These are phyloP conservation scores for Taphrina communis DNA, from an alignment of 1,139 yeast species.

Conservation along the genomic window DNA sequence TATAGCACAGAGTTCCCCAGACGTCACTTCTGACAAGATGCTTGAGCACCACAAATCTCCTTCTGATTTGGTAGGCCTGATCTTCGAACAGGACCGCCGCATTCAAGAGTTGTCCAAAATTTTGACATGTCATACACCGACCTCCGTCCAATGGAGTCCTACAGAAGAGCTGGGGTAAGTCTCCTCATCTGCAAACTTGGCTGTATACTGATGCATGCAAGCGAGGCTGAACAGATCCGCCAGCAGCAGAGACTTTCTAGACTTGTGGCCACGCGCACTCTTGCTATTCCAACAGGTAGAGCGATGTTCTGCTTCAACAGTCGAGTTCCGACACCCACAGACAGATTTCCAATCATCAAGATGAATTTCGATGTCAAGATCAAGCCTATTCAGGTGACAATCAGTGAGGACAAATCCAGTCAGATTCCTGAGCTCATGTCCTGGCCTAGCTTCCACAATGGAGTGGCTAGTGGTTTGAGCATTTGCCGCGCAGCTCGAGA, in stretches of 20 bases:
- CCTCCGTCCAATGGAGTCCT: constrained; percentile 26
- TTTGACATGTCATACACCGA: constrained; percentile 68
- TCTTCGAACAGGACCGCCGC: constrained; percentile 79
- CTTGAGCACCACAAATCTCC: background rate
- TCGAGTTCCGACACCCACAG: constrained; percentile 79
- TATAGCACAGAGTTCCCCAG: background rate
- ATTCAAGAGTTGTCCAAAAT: constrained; percentile 76
- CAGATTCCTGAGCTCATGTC: constrained; percentile 61
- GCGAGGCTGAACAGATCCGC: constrained; percentile 65
- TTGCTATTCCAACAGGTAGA: constrained; percentile 78
- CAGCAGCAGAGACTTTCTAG: constrained; percentile 70
- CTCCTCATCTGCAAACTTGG: background rate
- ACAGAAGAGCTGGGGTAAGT: constrained; percentile 53
- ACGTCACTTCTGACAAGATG: background rate
- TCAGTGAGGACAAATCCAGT: constrained; percentile 64
- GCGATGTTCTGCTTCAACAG: constrained; percentile 75
- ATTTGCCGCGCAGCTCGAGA: constrained; percentile 72
- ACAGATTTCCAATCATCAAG: constrained; percentile 78
- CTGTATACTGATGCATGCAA: constrained; percentile 41
- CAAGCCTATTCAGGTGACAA: constrained; percentile 69
- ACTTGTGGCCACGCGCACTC: constrained; percentile 70
- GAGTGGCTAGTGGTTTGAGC: constrained; percentile 84
- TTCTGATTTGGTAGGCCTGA: constrained; percentile 50
- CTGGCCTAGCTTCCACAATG: constrained; percentile 94
- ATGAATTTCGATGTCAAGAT: constrained; percentile 72